Evolutionary conservation across 345 rosid genomes (phyloP).

Genomic region (Eutrema heterophyllum): DNA sequence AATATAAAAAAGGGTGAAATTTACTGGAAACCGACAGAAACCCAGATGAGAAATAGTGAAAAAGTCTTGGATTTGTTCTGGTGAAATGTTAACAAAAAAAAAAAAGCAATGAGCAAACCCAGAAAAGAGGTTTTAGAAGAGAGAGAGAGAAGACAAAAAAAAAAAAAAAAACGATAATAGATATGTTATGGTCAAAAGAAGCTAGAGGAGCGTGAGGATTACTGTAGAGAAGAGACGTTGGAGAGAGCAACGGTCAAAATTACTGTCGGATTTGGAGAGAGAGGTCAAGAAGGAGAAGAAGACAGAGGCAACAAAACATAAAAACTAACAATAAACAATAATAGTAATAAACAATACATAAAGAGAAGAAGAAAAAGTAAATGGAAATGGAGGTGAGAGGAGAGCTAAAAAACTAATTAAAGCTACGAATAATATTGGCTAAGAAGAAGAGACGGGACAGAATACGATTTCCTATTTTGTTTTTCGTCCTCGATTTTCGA

Average conservation of each 20-base stretch:
- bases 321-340: background rate
- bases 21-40: background rate
- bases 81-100: background rate
- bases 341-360: background rate
- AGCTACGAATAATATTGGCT: slow-evolving; percentile 19
- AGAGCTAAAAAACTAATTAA: background rate
- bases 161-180: background rate
- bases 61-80: slow-evolving; percentile 1
- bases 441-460: slow-evolving; percentile 9
- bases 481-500: background rate
- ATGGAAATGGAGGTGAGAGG: background rate
- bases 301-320: background rate
- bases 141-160: slow-evolving; percentile 14
- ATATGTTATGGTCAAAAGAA: slow-evolving; percentile 22
- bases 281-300: slow-evolving; percentile 28
- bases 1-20: background rate
- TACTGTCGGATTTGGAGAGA: slow-evolving; percentile 25
- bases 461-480: background rate
- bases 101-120: background rate
- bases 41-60: background rate
- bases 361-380: background rate
- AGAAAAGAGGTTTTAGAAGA: background rate
- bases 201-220: slow-evolving; percentile 31
- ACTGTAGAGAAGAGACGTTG: slow-evolving; percentile 33
- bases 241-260: slow-evolving; percentile 36